Conservation (phyloP, 1,139 yeast species). For the Yamadazyma dushanensis region DNA sequence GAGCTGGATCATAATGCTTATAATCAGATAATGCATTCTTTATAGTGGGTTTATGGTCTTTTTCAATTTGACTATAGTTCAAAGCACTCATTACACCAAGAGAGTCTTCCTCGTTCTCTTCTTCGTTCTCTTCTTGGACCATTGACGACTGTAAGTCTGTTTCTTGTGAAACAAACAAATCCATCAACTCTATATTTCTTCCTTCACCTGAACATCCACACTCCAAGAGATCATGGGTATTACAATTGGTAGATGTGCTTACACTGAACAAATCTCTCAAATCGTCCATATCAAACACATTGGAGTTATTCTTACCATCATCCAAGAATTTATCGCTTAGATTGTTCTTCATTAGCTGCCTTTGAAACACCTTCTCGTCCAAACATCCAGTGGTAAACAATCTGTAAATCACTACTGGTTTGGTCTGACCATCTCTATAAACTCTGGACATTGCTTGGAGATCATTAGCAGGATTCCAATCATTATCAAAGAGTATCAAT, state of each 20-base stretch:
- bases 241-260: constrained; percentile 51
- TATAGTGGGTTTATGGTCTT: constrained; percentile 40
- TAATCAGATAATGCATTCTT: constrained; percentile 61
- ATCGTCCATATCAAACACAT: constrained; percentile 61
- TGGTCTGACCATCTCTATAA: constrained; percentile 88
- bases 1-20: constrained; percentile 56
- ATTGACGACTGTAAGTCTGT: neutral
- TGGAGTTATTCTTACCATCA: constrained; percentile 35
- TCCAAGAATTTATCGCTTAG: constrained; percentile 79
- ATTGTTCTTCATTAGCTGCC: constrained; percentile 86
- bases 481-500: constrained; percentile 79
- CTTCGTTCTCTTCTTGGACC: constrained; percentile 5
- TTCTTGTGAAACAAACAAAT: constrained; percentile 1
- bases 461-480: constrained; percentile 94
- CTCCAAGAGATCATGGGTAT: constrained; percentile 83
- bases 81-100: constrained; percentile 55
- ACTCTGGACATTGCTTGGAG: constrained; percentile 95
- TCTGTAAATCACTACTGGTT: constrained; percentile 79
- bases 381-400: constrained; percentile 85
- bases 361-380: constrained; percentile 91
- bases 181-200: constrained; percentile 11
- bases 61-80: constrained; percentile 37
- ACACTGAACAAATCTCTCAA: constrained; percentile 74
- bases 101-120: constrained; percentile 9
- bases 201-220: constrained; percentile 67